Evolutionary conservation across 768 basidiomycete species (phyloP).

Genomic region (Pulveroboletus sp.): DNA sequence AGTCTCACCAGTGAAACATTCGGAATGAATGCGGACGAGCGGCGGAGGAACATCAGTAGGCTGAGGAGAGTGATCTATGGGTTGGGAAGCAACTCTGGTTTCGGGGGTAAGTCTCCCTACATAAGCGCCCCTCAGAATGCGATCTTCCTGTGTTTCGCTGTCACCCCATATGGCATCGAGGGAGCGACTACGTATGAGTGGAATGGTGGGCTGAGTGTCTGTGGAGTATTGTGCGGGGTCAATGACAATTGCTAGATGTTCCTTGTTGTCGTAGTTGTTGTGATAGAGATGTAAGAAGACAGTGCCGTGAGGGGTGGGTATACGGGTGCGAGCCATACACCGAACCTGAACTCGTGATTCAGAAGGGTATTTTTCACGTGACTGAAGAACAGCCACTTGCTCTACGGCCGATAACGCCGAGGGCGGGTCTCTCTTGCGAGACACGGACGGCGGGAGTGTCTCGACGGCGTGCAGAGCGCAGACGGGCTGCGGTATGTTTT

Average conservation of each 20-base stretch:
- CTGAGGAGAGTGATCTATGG: constrained; percentile 17
- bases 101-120: constrained; percentile 71
- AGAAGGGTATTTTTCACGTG: background rate
- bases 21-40: constrained; percentile 92
- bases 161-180: constrained; percentile 83
- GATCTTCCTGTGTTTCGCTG: constrained; percentile 87
- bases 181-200: constrained; percentile 73
- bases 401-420: constrained; percentile 24
- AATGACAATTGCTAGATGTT: constrained; percentile 93
- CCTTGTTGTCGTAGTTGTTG: constrained; percentile 87
- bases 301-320: constrained; percentile 93
- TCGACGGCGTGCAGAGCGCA: constrained; percentile 23
- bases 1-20: constrained; percentile 98
- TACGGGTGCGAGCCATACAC: constrained; percentile 95
- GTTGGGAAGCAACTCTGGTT: constrained; percentile 41
- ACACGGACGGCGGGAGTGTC: constrained; percentile 29
- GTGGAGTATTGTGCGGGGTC: constrained; percentile 80
- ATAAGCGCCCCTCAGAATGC: constrained; percentile 91
- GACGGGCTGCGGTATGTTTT: constrained; percentile 40
- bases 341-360: constrained; percentile 53
- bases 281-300: constrained; percentile 94
- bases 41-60: constrained; percentile 54
- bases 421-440: constrained; percentile 37
- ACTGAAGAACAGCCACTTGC: background rate
- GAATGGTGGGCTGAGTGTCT: constrained; percentile 32